These are phyloP conservation scores for Cercospora sp. DNA, from an alignment of 2,329 filamentous ascomycete genomes.

Conservation along the genomic window DNA sequence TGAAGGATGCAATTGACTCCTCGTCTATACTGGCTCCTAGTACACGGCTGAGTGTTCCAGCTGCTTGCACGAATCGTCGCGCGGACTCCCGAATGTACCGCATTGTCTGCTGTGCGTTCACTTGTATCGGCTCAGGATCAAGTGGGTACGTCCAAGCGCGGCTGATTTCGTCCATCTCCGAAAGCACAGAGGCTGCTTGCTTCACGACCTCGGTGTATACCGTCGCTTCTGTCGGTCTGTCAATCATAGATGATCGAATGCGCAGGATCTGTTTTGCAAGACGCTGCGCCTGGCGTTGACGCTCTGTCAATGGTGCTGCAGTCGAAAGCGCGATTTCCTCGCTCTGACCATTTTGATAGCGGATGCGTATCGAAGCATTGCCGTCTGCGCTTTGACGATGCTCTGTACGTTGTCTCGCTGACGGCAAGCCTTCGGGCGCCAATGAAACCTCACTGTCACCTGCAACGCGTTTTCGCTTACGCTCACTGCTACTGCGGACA, in stretches of 20 bases:
- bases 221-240: conserved; percentile 44
- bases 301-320: conserved; percentile 46
- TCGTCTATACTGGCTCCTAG: conserved; percentile 57
- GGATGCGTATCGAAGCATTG: conserved; percentile 56
- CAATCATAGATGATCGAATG: conserved; percentile 58
- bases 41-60: conserved; percentile 58
- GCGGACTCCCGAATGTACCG: conserved; percentile 58
- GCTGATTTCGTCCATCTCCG: conserved; percentile 59
- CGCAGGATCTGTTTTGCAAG: conserved; percentile 58
- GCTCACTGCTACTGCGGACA: conserved; percentile 36
- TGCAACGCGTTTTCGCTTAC: conserved; percentile 61
- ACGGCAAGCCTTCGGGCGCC: conserved; percentile 41
- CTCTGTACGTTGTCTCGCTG: conserved; percentile 53
- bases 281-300: conserved; percentile 55
- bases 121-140: conserved; percentile 55
- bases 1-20: conserved; percentile 32
- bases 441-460: conserved; percentile 43
- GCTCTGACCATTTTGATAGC: conserved; percentile 61
- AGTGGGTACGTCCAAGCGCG: conserved; percentile 59
- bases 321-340: conserved; percentile 57
- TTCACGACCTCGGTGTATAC: conserved; percentile 37
- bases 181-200: conserved; percentile 47
- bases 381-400: conserved; percentile 37
- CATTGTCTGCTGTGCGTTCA: conserved; percentile 57
- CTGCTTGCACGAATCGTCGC: conserved; percentile 63